These are phyloP conservation scores for Albifimbria verrucaria DNA, from an alignment of 2,329 filamentous ascomycete species.

Conservation along the genomic window DNA sequence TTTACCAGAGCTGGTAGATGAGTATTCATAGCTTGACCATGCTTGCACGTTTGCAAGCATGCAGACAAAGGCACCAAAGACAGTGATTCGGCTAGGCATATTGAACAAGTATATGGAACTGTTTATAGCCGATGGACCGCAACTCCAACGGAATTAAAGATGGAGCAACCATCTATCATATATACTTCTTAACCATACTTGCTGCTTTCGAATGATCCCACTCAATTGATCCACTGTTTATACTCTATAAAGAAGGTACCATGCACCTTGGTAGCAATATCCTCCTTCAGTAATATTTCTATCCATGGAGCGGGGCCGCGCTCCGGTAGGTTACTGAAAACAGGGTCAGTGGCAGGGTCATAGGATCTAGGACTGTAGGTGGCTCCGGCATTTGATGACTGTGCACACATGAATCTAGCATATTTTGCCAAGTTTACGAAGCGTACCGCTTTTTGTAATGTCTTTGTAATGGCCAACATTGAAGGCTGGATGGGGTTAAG, in stretches of 20 bases:
- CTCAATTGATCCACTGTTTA: too few species aligned
- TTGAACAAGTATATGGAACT: background rate
- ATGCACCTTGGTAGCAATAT: background rate
- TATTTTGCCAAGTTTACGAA: too few species aligned
- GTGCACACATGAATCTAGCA: background rate
- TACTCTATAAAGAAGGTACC: background rate
- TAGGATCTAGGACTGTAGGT: background rate
- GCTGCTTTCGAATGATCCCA: background rate
- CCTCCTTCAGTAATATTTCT: background rate
- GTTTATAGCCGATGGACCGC: background rate
- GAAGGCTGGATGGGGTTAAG: too few species aligned
- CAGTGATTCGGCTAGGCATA: too few species aligned
- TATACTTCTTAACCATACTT: background rate
- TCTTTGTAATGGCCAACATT: background rate
- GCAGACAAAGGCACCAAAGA: background rate
- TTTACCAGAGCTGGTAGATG: background rate
- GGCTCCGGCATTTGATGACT: background rate
- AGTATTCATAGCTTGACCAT: background rate
- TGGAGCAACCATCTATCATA: background rate
- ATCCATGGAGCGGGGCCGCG: background rate
- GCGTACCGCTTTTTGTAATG: background rate
- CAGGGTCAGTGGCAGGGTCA: background rate
- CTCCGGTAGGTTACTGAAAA: background rate
- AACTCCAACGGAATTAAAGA: background rate
- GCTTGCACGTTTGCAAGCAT: background rate